Evolutionary conservation across 75 land plant genomes (phyloP).

Genomic region (Cupressus sempervirens): DNA sequence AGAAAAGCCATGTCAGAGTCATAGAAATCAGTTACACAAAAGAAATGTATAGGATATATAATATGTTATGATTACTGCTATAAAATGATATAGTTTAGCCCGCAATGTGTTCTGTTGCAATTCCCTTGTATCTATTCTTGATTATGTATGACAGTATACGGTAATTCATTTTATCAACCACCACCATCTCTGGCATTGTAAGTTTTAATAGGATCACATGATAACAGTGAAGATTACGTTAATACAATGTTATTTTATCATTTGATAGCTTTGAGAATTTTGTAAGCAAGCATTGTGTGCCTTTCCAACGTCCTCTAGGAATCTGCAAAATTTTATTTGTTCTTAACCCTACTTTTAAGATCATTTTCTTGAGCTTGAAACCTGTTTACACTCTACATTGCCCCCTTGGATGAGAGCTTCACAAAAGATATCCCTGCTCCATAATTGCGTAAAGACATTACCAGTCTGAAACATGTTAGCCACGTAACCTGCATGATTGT

Average conservation of each 20-base stretch:
- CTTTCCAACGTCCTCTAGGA: background rate
- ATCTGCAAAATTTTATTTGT: background rate
- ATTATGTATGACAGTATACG: background rate
- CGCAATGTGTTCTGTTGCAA: background rate
- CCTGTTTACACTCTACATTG: background rate
- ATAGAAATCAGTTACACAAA: too few species aligned
- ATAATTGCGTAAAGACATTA: background rate
- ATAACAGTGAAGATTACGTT: background rate
- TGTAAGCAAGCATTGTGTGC: background rate
- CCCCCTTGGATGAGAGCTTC: background rate
- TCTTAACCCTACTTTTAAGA: background rate
- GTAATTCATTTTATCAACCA: too few species aligned
- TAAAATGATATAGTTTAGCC: background rate
- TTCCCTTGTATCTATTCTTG: background rate
- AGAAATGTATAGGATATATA: background rate
- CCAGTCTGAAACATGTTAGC: background rate
- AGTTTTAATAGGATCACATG: background rate
- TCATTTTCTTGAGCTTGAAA: background rate
- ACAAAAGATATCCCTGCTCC: background rate
- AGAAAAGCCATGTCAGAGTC: background rate
- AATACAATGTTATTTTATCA: background rate
- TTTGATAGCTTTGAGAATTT: background rate
- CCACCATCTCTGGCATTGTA: background rate
- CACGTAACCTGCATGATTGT: background rate
- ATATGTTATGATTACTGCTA: background rate